phyloP scores from a whole-genome alignment of 179 eudicot species.

The Actinidia arguta region DNA sequence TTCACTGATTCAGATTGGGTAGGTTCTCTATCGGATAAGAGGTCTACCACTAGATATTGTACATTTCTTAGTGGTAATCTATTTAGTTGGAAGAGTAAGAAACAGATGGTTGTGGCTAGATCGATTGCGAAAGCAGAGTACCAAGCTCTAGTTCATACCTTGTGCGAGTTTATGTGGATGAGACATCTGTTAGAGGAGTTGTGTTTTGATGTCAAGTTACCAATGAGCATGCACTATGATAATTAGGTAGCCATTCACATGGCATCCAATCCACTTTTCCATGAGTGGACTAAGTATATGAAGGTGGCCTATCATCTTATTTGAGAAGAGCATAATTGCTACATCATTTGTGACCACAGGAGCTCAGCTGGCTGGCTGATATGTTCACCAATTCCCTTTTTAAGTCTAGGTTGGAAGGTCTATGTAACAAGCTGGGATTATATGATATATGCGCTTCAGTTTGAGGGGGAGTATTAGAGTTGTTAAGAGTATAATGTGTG shows the following conservation, averaged over 20 bases:
- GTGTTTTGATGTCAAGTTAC: not conserved
- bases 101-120: not conserved
- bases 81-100: not conserved
- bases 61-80: not conserved
- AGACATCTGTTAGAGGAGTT: not conserved
- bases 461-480: not conserved
- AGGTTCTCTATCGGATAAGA: not conserved
- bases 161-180: not conserved
- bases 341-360: not conserved
- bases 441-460: not conserved
- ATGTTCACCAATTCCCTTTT: not conserved
- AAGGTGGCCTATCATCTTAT: not conserved
- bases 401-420: not conserved
- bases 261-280: not conserved
- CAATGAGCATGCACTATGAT: not conserved
- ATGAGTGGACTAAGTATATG: not conserved
- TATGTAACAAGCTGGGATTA: not conserved
- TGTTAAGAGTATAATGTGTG: not conserved
- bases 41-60: not conserved
- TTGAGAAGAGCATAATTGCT: not conserved
- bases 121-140: not conserved
- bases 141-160: not conserved
- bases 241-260: not conserved
- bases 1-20: not conserved
- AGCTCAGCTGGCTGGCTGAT: not conserved